Conservation (phyloP, 495 filamentous ascomycete species). For the Podospora comata region DNA sequence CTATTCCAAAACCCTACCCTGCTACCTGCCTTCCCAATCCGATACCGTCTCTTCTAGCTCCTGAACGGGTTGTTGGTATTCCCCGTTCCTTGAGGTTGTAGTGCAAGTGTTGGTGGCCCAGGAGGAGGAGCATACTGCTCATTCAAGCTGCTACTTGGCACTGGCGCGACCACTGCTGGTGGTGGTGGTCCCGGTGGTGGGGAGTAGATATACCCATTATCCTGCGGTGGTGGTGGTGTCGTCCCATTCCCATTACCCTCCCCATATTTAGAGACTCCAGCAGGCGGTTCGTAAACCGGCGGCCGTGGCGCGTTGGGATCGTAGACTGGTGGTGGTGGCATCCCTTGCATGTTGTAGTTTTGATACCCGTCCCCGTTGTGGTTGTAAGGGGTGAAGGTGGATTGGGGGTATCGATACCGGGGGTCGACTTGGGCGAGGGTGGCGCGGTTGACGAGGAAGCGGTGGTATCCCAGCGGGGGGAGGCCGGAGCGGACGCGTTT, state of each 20-base stretch:
- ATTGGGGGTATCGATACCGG: constrained; percentile 43
- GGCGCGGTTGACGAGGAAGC: constrained; percentile 60
- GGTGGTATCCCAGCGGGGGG: constrained; percentile 63
- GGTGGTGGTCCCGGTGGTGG: constrained; percentile 48
- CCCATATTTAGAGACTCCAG: constrained; percentile 51
- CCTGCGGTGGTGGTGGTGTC: constrained; percentile 11
- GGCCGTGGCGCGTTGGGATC: constrained; percentile 48
- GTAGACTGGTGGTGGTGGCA: constrained; percentile 55
- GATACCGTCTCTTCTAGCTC: constrained; percentile 11
- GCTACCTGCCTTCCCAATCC: background rate
- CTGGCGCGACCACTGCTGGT: constrained; percentile 13
- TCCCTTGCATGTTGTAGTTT: constrained; percentile 55
- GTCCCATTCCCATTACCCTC: constrained; percentile 49
- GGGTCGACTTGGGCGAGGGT: constrained; percentile 56
- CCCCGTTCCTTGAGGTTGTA: constrained; percentile 23
- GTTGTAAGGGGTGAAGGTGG: constrained; percentile 24
- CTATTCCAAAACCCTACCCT: constrained; percentile 1
- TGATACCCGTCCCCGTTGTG: background rate
- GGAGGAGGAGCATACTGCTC: constrained; percentile 18
- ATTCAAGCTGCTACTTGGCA: constrained; percentile 14
- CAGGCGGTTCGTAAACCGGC: constrained; percentile 54
- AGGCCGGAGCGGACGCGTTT: constrained; percentile 58
- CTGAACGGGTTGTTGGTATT: constrained; percentile 28
- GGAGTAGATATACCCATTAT: constrained; percentile 30
- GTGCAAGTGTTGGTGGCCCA: constrained; percentile 36